Percentiles rank a stretch among this genome's conserved stretches.
Evolutionary conservation across 192 early-diverging fungal species (phyloP).

Genomic region (Coemansia sp.): DNA sequence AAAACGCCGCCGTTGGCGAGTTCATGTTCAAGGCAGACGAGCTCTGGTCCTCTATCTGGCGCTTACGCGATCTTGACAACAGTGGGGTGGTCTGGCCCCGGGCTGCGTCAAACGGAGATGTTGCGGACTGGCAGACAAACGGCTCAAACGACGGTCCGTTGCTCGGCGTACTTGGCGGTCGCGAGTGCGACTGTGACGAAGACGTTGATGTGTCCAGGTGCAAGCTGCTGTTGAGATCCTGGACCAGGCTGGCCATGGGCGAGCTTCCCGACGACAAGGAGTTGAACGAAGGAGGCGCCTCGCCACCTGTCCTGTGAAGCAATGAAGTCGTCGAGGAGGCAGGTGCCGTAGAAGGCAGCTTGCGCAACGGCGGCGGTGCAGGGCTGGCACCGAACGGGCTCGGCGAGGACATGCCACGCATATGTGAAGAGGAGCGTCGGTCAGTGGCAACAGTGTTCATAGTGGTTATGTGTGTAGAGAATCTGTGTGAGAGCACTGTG

Average conservation of each 20-base stretch:
- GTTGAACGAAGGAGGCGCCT: slow-evolving; percentile 9
- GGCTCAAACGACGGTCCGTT: slow-evolving; percentile 21
- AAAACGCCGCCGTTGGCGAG: slow-evolving; percentile 27
- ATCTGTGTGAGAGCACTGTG: not conserved
- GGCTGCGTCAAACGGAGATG: slow-evolving; percentile 11
- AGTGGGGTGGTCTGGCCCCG: slow-evolving; percentile 24
- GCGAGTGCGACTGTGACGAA: not conserved
- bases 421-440: slow-evolving; percentile 27
- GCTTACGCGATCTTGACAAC: slow-evolving; percentile 35
- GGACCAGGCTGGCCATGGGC: slow-evolving; percentile 33
- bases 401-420: slow-evolving; percentile 30
- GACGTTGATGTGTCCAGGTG: slow-evolving; percentile 19
- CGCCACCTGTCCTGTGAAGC: slow-evolving; percentile 1
- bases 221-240: slow-evolving; percentile 44
- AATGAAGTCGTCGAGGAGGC: slow-evolving; percentile 10
- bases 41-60: slow-evolving; percentile 26
- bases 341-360: slow-evolving; percentile 12
- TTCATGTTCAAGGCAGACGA: slow-evolving; percentile 20
- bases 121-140: slow-evolving; percentile 15
- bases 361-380: slow-evolving; percentile 9
- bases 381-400: slow-evolving; percentile 28
- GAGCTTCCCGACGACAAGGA: slow-evolving; percentile 14
- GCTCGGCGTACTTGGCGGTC: not conserved
- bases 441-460: slow-evolving; percentile 42
- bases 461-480: not conserved